Conservation (phyloP, 1,284 basidiomycete genomes). For the Psilocybe mexicana region DNA sequence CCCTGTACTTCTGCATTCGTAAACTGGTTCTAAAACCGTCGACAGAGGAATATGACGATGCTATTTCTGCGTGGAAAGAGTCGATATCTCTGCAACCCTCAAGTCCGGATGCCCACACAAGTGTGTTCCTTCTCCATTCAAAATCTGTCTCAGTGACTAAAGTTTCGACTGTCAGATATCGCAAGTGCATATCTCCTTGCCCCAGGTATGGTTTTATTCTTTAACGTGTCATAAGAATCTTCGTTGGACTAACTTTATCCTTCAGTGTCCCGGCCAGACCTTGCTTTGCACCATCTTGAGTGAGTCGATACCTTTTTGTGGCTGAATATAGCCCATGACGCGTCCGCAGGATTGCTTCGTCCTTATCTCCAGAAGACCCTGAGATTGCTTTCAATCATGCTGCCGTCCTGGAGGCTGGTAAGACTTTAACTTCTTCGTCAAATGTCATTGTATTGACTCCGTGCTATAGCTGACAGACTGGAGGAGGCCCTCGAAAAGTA, state of each 20-base stretch:
- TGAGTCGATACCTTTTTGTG: slow-evolving; percentile 41
- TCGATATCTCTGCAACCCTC: slow-evolving; percentile 82
- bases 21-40: background rate
- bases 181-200: slow-evolving; percentile 94
- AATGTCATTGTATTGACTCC: slow-evolving; percentile 24
- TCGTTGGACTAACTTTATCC: slow-evolving; percentile 11
- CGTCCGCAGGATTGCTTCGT: slow-evolving; percentile 72
- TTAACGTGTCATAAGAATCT: slow-evolving; percentile 2
- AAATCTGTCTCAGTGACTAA: slow-evolving; percentile 13
- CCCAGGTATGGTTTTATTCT: slow-evolving; percentile 30
- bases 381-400: slow-evolving; percentile 96
- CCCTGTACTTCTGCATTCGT: background rate
- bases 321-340: slow-evolving; percentile 25
- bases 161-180: slow-evolving; percentile 60
- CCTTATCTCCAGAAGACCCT: slow-evolving; percentile 87
- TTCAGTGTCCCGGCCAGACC: slow-evolving; percentile 81
- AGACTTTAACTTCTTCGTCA: slow-evolving; percentile 31
- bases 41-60: slow-evolving; percentile 83
- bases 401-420: slow-evolving; percentile 87
- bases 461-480: slow-evolving; percentile 63
- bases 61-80: slow-evolving; percentile 86
- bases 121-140: slow-evolving; percentile 46
- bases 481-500: slow-evolving; percentile 84
- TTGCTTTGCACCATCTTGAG: slow-evolving; percentile 88
- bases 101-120: slow-evolving; percentile 91